These are phyloP conservation scores for Rubia tinctorum DNA, from an alignment of 305 asterid genomes.

Conservation along the genomic window DNA sequence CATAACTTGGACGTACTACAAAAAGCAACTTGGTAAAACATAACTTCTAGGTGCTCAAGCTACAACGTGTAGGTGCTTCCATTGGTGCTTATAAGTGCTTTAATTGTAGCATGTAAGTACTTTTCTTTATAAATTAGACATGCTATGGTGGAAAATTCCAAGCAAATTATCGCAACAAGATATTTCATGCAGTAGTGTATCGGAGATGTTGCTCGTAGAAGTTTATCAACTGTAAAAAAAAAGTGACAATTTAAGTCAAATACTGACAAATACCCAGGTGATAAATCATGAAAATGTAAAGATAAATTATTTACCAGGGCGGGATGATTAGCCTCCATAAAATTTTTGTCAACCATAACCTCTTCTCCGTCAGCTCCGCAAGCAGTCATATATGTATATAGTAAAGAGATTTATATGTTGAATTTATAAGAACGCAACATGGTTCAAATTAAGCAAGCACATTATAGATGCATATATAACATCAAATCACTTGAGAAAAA, in stretches of 20 bases:
- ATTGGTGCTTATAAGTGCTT: too few species aligned
- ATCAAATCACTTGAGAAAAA: too few species aligned
- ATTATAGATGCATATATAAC: too few species aligned
- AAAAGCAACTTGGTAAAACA: too few species aligned
- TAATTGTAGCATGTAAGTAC: too few species aligned
- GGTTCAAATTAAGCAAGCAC: too few species aligned
- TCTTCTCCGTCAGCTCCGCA: conserved; percentile 82
- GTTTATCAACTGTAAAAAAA: conserved; percentile 59
- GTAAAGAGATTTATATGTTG: neutral
- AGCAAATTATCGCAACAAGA: neutral
- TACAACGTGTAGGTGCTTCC: too few species aligned
- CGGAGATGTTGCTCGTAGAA: conserved; percentile 74
- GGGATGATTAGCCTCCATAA: conserved; percentile 67
- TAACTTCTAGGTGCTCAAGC: too few species aligned
- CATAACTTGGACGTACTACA: too few species aligned
- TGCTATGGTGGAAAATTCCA: neutral
- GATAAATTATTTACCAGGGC: conserved; percentile 43
- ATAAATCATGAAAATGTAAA: conserved; percentile 2
- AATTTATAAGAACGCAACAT: neutral
- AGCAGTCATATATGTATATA: conserved; percentile 12
- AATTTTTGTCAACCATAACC: conserved; percentile 70
- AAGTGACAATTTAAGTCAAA: conserved; percentile 12
- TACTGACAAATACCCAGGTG: neutral
- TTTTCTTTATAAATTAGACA: too few species aligned
- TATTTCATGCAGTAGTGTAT: too few species aligned